Evolutionary conservation across 805 yeast species (phyloP), one percentile per base, ranked within the genome.

Genomic region (Candida nonsorbophila): DNA sequence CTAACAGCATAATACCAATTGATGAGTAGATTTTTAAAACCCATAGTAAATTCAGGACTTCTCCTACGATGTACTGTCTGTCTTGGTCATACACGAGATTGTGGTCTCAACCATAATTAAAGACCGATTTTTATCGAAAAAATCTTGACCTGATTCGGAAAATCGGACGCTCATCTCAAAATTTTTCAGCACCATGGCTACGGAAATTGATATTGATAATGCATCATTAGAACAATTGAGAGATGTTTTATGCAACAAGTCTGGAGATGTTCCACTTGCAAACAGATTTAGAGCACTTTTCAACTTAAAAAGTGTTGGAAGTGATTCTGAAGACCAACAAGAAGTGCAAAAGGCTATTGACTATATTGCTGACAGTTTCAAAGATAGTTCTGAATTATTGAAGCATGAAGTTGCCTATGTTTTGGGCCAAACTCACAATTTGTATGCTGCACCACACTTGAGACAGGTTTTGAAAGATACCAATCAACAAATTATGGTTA

Each of bases 361-460:
- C 30, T 84, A 85, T 62, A 90, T 92, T 41, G 84, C 87, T 25
- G 88, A 76, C 45, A 80, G 90, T 38, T 92, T 92, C 51, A 56
- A 57, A 22, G 94, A 85, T 51, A 73, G 75, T 29, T 80, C 94
- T 13, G 98, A 94, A 58, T 72, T 92, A 30, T 70, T 92, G 52
- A 94, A 94, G 63, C 99, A 92, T 52, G 99, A 92, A 61, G 94
- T 92, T 32, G 97, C 98, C 6, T 92, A 92, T 49, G 97, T 90
- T 8, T 64, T 92, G 36, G 99, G 99, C 25, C 99, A 92, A 62
- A 88, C 96, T 26, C 79, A 84, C 53, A 88, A 88, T 62, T 51
- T 78, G 43, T 58, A 74, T 33, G 86, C 95, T 34, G 84, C 90
- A 36, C 81, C 84, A 27, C 69, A 77, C 27, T 70, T 92, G 37